Base-by-base conservation (phyloP, 805 yeast genomes). In the Candida nitratophila region DNA sequence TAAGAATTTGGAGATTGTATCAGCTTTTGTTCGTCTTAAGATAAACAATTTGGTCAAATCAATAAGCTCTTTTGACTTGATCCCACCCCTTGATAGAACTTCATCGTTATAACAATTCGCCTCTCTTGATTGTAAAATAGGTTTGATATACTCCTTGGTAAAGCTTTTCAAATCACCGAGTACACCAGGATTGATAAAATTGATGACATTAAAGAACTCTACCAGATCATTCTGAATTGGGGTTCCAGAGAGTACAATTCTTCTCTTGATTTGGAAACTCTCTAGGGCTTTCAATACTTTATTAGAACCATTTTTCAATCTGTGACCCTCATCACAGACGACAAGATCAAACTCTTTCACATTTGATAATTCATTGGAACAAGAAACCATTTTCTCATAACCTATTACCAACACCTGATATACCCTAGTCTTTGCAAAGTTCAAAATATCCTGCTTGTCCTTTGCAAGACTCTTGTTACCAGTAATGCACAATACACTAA, bases 251-350 rank as follows among this genome's bases (percentile, higher is more conserved):
- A 93, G 65, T 5, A 91, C 55, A 2, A 91, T 66, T 47, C 83
- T 77, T 37, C 70, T 76, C 8, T 68, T 68, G 4, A 83, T 71
- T 36, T 78, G 65, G 16, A 89, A 61, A 1, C 69, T 54, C 35
- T 74, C 76, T 42, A 91, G 65, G 0, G 81, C 77, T 46, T 78
- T 79, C 42, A 88, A 66, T 0, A 85, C 79, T 60, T 87, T 89
- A 46, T 86, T 87, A 10, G 79, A 67, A 5, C 78, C 70, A 52
- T 79, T 86, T 54, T 91, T 93, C 51, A 93, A 70, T 40, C 96
- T 70, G 60, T 93, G 99, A 2, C 98, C 99, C 58, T 93, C 99
- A 61, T 93, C 99, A 61, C 96, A 93, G 1, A 93, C 76, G 17
- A 93, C 65, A 16, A 93, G 51, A 58, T 89, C 98, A 48, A 78